Evolutionary conservation across 2,329 filamentous ascomycete species (phyloP).

Genomic region (Berkeleyomyces basicola): DNA sequence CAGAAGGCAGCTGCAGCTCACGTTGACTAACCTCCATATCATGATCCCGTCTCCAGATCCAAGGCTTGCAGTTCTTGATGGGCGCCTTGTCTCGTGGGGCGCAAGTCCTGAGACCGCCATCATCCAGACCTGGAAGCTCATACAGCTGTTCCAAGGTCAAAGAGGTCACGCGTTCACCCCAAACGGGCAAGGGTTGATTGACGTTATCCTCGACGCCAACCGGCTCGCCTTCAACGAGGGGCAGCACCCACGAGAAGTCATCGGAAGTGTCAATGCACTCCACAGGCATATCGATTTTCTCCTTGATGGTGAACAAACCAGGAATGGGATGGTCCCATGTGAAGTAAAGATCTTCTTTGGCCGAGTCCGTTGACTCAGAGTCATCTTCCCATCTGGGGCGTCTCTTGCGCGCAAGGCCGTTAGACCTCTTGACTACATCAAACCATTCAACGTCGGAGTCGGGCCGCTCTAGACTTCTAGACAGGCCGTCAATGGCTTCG

Average conservation of each 20-base stretch:
- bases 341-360: not conserved
- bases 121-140: not conserved
- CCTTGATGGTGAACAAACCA: not conserved
- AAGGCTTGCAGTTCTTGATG: not conserved
- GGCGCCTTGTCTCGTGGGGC: slow-evolving; percentile 2
- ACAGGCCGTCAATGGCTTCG: not conserved
- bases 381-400: not conserved
- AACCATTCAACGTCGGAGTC: not conserved
- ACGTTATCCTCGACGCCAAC: not conserved
- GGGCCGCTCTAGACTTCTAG: not conserved
- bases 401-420: not conserved
- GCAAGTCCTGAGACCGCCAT: slow-evolving; percentile 1
- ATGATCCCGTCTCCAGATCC: slow-evolving; percentile 1
- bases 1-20: slow-evolving; percentile 1
- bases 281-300: not conserved
- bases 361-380: not conserved
- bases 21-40: not conserved
- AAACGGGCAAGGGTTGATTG: not conserved
- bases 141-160: not conserved
- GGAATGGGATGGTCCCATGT: not conserved
- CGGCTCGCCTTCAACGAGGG: not conserved
- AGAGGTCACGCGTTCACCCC: not conserved
- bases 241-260: slow-evolving; percentile 4
- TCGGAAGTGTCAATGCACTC: not conserved
- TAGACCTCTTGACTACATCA: not conserved